These are phyloP conservation scores for Haberlea rhodopensis DNA, from an alignment of 257 asterid genomes.

Conservation along the genomic window DNA sequence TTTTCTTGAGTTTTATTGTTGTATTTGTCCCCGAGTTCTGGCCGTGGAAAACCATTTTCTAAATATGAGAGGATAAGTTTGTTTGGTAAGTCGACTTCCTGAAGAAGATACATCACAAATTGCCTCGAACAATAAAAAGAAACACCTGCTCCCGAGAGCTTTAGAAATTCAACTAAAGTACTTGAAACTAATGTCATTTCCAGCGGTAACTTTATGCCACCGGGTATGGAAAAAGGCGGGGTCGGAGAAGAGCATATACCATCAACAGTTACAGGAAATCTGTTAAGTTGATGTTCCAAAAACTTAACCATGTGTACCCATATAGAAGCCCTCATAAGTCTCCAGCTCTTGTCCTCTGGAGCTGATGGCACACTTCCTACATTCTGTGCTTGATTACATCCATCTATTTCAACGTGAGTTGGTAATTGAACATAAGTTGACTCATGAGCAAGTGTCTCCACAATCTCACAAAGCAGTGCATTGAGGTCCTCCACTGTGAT, in stretches of 20 bases:
- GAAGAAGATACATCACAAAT: slow-evolving; percentile 56
- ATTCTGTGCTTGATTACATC: slow-evolving; percentile 41
- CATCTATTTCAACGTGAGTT: slow-evolving; percentile 28
- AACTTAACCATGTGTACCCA: slow-evolving; percentile 65
- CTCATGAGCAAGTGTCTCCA: slow-evolving; percentile 45
- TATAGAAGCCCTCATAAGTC: slow-evolving; percentile 44
- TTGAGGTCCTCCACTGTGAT: slow-evolving; percentile 46
- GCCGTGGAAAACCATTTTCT: slow-evolving; percentile 41
- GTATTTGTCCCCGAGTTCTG: slow-evolving; percentile 31
- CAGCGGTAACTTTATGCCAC: slow-evolving; percentile 32
- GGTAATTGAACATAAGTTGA: slow-evolving; percentile 38
- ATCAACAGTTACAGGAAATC: slow-evolving; percentile 37
- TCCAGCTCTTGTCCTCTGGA: slow-evolving; percentile 58
- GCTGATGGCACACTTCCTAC: slow-evolving; percentile 31
- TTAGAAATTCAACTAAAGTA: slow-evolving; percentile 43
- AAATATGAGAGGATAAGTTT: slow-evolving; percentile 34
- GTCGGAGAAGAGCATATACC: slow-evolving; percentile 33
- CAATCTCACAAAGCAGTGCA: slow-evolving; percentile 41
- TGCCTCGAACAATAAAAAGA: slow-evolving; percentile 60
- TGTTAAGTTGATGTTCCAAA: slow-evolving; percentile 50
- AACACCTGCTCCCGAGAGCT: slow-evolving; percentile 48
- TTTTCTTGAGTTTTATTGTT: slow-evolving; percentile 30
- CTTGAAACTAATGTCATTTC: slow-evolving; percentile 35
- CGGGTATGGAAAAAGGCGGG: slow-evolving; percentile 28
- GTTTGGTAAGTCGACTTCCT: slow-evolving; percentile 46